phyloP scores from a whole-genome alignment of 441 rosid genomes.

The Jatropha podagrica region DNA sequence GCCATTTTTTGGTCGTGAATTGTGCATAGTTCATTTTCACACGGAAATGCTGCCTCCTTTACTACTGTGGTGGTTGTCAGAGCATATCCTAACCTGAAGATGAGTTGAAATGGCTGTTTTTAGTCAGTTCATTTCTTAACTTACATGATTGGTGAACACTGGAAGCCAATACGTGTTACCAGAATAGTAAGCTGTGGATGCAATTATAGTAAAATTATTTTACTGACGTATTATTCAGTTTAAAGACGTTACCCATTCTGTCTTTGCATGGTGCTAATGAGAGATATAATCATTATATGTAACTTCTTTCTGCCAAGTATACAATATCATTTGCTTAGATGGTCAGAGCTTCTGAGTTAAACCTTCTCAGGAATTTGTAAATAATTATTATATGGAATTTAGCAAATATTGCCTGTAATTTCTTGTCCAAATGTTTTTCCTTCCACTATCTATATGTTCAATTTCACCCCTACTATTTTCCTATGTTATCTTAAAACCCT shows the following conservation, averaged over 20 bases:
- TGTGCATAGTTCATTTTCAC: constrained; percentile 31
- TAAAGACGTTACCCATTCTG: constrained; percentile 21
- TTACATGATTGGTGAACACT: constrained; percentile 13
- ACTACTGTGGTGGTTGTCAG: constrained; percentile 21
- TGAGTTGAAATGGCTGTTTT: constrained; percentile 29
- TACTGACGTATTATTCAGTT: constrained; percentile 19
- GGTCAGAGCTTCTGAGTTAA: constrained; percentile 1
- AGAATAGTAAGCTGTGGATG: constrained; percentile 24
- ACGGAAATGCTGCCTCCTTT: constrained; percentile 18
- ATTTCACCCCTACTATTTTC: background rate
- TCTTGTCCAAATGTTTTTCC: background rate
- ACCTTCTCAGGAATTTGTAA: constrained; percentile 26
- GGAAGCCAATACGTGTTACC: constrained; percentile 24
- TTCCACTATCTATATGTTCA: background rate
- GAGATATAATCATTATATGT: constrained; percentile 19
- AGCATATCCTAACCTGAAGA: constrained; percentile 34
- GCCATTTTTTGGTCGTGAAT: constrained; percentile 23
- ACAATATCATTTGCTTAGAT: constrained; percentile 7
- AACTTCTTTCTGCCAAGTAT: constrained; percentile 16
- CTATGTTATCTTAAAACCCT: background rate
- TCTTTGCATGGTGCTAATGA: constrained; percentile 12
- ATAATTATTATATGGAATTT: constrained; percentile 6
- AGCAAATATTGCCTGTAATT: background rate
- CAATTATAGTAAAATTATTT: constrained; percentile 22
- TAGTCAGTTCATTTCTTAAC: constrained; percentile 22